Conservation (phyloP, 2,329 filamentous ascomycete species). For the Penicillium expansum region DNA sequence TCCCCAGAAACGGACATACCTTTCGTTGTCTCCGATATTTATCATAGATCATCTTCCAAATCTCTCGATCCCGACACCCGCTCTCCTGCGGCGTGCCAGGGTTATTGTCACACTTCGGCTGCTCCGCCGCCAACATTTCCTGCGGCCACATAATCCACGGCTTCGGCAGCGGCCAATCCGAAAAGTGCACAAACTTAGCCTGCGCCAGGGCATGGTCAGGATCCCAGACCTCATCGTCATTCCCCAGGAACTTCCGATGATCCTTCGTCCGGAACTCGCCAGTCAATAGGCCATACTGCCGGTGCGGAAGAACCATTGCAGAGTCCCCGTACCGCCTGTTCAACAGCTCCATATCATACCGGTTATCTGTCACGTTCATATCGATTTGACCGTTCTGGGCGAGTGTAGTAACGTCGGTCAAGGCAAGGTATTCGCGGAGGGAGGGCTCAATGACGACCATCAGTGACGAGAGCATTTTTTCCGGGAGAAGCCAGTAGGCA, state of each 20-base stretch:
- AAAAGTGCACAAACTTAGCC: conserved; percentile 68
- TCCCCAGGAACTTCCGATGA: conserved; percentile 53
- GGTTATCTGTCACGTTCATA: conserved; percentile 18
- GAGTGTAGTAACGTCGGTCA: conserved; percentile 29
- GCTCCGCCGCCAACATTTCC: conserved; percentile 30
- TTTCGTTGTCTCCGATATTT: conserved; percentile 36
- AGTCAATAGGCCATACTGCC: conserved; percentile 59
- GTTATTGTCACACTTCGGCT: conserved; percentile 35
- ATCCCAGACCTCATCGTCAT: conserved; percentile 57
- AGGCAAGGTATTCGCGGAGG: conserved; percentile 43
- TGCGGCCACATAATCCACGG: conserved; percentile 53
- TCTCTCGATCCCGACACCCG: conserved; percentile 37
- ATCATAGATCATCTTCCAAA: conserved; percentile 40
- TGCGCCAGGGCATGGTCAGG: conserved; percentile 55
- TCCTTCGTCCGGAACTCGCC: conserved; percentile 60
- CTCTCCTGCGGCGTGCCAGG: conserved; percentile 38
- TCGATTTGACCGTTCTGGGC: conserved; percentile 30
- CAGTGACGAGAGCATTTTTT: conserved; percentile 57
- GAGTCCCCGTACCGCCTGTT: conserved; percentile 60
- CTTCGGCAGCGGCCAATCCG: conserved; percentile 69
- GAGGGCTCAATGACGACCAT: conserved; percentile 63
- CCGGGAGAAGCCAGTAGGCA: conserved; percentile 66
- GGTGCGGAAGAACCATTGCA: conserved; percentile 63
- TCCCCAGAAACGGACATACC: conserved; percentile 15
- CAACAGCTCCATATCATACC: conserved; percentile 66